A percentile compares a stretch with the other conserved stretches of the same genome.
Conservation (phyloP, 2,329 filamentous ascomycete genomes). For the Hypomyces perniciosus region DNA sequence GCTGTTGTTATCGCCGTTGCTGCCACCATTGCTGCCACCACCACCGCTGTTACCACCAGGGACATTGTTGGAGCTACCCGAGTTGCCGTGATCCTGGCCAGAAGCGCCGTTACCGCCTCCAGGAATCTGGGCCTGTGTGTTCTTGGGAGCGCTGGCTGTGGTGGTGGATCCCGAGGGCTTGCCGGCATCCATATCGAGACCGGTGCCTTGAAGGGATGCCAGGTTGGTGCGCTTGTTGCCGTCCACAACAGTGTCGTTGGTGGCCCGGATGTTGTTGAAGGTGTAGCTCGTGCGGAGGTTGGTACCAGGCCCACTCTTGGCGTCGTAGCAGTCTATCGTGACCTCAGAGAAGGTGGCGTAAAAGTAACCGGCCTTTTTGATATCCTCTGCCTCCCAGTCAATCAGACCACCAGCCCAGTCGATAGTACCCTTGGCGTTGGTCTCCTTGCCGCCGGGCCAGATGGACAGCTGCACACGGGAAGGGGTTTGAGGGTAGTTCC, state of each 20-base stretch:
- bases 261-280: constrained; percentile 58
- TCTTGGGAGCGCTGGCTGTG: constrained; percentile 17
- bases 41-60: constrained; percentile 1
- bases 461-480: constrained; percentile 87
- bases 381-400: constrained; percentile 72
- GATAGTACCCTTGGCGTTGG: constrained; percentile 78
- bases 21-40: constrained; percentile 16
- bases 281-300: constrained; percentile 68
- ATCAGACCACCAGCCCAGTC: constrained; percentile 88
- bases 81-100: constrained; percentile 19
- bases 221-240: constrained; percentile 70
- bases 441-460: constrained; percentile 81
- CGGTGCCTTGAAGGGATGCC: constrained; percentile 73
- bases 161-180: constrained; percentile 19
- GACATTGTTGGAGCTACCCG: constrained; percentile 1
- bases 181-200: constrained; percentile 59
- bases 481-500: constrained; percentile 86
- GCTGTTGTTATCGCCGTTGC: constrained; percentile 16
- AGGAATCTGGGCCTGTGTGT: constrained; percentile 24
- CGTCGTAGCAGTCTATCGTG: constrained; percentile 78
- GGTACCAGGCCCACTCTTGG: constrained; percentile 54
- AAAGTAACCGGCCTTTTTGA: constrained; percentile 81
- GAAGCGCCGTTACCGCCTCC: constrained; percentile 22
- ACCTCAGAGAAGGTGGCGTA: constrained; percentile 75
- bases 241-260: constrained; percentile 73